These are phyloP conservation scores for Neophaeococcomyces mojaviensis DNA, from an alignment of 2,329 filamentous ascomycete genomes.

Conservation along the genomic window DNA sequence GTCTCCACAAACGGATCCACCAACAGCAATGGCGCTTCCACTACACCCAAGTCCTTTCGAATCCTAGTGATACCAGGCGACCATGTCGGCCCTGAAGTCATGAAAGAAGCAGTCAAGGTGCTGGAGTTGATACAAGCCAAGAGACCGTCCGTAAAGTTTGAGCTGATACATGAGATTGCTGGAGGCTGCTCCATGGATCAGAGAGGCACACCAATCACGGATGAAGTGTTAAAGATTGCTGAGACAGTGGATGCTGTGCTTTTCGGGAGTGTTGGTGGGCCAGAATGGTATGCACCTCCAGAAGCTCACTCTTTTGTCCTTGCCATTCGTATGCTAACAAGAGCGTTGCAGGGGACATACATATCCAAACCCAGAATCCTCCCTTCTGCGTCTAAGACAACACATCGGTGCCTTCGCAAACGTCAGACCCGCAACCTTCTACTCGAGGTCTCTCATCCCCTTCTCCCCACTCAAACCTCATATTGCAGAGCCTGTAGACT, in stretches of 20 bases:
- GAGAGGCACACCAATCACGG: constrained; percentile 57
- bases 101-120: constrained; percentile 56
- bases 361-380: constrained; percentile 21
- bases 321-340: background rate
- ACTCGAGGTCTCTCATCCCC: constrained; percentile 31
- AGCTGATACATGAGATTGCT: constrained; percentile 59
- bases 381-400: constrained; percentile 19
- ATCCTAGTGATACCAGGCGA: constrained; percentile 62
- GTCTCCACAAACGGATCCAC: background rate
- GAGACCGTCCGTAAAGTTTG: constrained; percentile 50
- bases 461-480: constrained; percentile 40
- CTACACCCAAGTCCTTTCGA: constrained; percentile 10
- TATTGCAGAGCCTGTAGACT: constrained; percentile 61
- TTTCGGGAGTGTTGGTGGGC: constrained; percentile 61
- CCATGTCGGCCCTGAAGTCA: constrained; percentile 62
- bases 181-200: constrained; percentile 59
- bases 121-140: constrained; percentile 40
- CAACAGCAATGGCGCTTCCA: constrained; percentile 1
- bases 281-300: constrained; percentile 50
- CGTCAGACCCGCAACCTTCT: constrained; percentile 42
- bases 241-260: constrained; percentile 57
- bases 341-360: constrained; percentile 38
- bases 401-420: constrained; percentile 41
- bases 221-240: constrained; percentile 51
- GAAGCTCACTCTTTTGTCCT: constrained; percentile 45